Base-by-base conservation (phyloP, 1,139 yeast genomes). In the Magnusiomyces paraingens region DNA sequence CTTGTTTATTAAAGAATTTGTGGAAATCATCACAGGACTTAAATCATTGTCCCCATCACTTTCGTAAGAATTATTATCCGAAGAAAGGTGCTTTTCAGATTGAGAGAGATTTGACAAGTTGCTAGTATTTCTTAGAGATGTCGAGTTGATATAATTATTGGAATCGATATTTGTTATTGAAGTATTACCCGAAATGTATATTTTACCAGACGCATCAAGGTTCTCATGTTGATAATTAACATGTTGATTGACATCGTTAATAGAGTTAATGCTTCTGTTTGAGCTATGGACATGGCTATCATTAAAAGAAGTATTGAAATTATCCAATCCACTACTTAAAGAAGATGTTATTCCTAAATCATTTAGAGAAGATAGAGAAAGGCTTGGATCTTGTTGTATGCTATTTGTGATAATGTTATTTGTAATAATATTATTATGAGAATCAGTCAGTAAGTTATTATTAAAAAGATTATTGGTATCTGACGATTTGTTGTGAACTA, bases 41-140 rank as follows among this genome's bases (percentile, higher is more conserved):
- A n/a, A 12, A 14, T 43, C 21, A 20, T 43, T 29, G 21, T 43
- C 35, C 14, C 15, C 15, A 17, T 40, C 43, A 15, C 15, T 40
- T 40, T 40, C 22, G 12, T n/a, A 12, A n/a, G 43, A 12, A 3
- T 40, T 15, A 40, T 6, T n/a, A 70, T 68, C 57, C 81, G 83
- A 51, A 86, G 73, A 10, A 73, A 73, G 2, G 71, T 64, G 14
- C 83, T 78, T 39, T 79, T 66, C 20, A 26, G 32, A 26, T 4
- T 26, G 8, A 5, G 32, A 26, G 32, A 26, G 32, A 4, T 4
- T 26, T 26, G 32, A 26, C 8, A 26, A 8, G 8, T 26, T 26
- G 11, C 38, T 44, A 20, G 46, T 40, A 46, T 46, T 51, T 15
- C 36, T 17, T 18, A 38, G 42, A 2, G 38, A 18, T n/a, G 41